A percentile compares a stretch with the other conserved stretches of the same genome.
Conservation (phyloP, 2,329 filamentous ascomycete genomes). For the Thelonectria olida region DNA sequence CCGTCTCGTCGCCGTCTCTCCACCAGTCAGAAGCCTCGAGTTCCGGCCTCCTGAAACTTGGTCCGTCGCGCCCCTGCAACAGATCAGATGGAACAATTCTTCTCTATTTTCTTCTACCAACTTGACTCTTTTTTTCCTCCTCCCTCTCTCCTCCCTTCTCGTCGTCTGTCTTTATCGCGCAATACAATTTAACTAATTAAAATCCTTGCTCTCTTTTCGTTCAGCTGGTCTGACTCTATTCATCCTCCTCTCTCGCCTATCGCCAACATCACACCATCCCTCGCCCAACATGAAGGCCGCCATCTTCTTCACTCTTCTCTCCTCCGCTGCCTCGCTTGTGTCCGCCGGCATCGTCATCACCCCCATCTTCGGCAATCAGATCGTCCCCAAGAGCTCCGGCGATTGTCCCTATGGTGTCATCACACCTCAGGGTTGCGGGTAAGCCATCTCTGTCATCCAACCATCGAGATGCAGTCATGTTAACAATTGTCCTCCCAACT, state of each 20-base stretch:
- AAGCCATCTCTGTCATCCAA: too few species aligned
- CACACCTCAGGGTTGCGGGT: conserved; percentile 68
- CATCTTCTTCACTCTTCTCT: conserved; percentile 48
- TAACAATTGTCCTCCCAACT: background rate
- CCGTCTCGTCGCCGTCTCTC: too few species aligned
- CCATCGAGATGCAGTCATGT: too few species aligned
- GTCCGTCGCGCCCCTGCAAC: conserved; percentile 35
- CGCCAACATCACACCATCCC: background rate
- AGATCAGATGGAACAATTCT: conserved; percentile 12
- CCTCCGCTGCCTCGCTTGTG: conserved; percentile 55
- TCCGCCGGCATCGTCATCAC: conserved; percentile 65
- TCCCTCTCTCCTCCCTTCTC: conserved; percentile 11
- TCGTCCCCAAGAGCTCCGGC: conserved; percentile 56
- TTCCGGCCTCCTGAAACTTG: conserved; percentile 40
- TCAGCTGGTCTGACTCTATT: conserved; percentile 24
- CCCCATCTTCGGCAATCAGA: conserved; percentile 60
- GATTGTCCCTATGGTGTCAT: conserved; percentile 67
- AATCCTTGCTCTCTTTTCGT: background rate
- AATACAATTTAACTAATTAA: background rate
- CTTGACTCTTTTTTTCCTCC: conserved; percentile 2
- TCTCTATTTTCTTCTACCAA: background rate
- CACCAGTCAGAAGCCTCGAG: conserved; percentile 29
- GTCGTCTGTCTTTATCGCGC: conserved; percentile 28
- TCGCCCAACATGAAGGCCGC: conserved; percentile 41
- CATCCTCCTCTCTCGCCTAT: background rate